Evolutionary conservation across 2,329 filamentous ascomycete species (phyloP).

Genomic region (Orbilia javanica): DNA sequence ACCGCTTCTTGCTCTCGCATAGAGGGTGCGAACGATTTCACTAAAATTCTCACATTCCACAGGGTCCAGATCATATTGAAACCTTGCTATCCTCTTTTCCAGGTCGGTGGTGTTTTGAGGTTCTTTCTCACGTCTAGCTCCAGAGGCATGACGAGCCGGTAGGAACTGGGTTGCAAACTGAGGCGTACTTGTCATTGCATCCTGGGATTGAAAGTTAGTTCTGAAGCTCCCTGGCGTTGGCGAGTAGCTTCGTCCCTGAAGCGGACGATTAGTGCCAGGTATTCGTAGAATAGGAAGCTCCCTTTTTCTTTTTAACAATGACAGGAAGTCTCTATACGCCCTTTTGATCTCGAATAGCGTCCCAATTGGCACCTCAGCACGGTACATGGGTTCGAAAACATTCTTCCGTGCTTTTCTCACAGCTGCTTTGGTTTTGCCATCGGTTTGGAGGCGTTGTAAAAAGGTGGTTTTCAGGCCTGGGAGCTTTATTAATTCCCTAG

Average conservation of each 20-base stretch:
- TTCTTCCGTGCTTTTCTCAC: slow-evolving; percentile 4
- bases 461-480: slow-evolving; percentile 19
- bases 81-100: slow-evolving; percentile 10
- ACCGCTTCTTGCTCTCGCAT: slow-evolving; percentile 6
- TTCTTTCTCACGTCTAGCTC: neutral
- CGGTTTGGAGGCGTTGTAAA: neutral
- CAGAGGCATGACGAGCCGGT: neutral
- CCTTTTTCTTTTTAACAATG: neutral
- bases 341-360: slow-evolving; percentile 32
- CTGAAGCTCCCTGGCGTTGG: neutral
- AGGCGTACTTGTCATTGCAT: slow-evolving; percentile 7
- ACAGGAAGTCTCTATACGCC: slow-evolving; percentile 19
- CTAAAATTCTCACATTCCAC: slow-evolving; percentile 21
- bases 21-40: slow-evolving; percentile 35
- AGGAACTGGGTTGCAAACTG: slow-evolving; percentile 45
- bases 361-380: neutral
- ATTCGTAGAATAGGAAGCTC: neutral
- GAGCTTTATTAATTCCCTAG: neutral
- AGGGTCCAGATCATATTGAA: slow-evolving; percentile 6
- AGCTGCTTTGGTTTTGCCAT: slow-evolving; percentile 1
- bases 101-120: neutral
- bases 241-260: neutral
- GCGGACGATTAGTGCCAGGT: slow-evolving; percentile 22
- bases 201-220: neutral
- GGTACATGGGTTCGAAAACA: slow-evolving; percentile 32